Base-by-base conservation (phyloP, 1,139 yeast species). In the Sugiyamaella castrensis region DNA sequence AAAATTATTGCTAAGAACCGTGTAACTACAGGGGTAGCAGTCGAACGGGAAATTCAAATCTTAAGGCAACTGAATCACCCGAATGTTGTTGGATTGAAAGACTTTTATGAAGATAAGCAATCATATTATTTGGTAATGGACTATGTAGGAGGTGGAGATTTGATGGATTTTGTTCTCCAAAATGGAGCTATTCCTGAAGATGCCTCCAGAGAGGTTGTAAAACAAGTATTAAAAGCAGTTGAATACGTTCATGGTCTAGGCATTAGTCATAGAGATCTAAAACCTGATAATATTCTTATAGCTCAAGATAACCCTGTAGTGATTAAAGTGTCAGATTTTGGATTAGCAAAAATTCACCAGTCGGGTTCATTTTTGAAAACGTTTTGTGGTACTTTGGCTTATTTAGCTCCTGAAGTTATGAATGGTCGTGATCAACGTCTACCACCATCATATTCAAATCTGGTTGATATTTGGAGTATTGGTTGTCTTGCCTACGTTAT, bases 391-490 rank as follows among this genome's bases (percentile, higher is more conserved):
- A 88, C 96, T 0, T 68, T 87, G 53, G 95, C 95, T 1, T 88
- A 88, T 58, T 84, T 88, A 43, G 98, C 98, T 0, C 98, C 98
- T 0, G 98, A 92, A 67, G 89, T 92, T 6, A 80, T 92, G 42
- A 80, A 84, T 3, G 92, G 92, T 1, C 82, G 82, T 26, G 54
- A 60, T 75, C 52, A 47, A 47, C 56, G 35, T 40, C 39, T 43
- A 26, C 50, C 31, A 43, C 47, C 41, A 35, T 44, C 50, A n/a
- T 92, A 92, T 62, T 87, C 96, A 4, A 83, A 86, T 39, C 75
- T 87, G 52, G 98, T 91, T 5, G 98, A 92, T 66, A 87, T 92
- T 74, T 92, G 98, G 98, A 87, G 97, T 3, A 74, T 88, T 52
- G 96, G 98, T 0, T 92, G 98, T 66, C 71, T 92, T 32, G 84